phyloP scores from a whole-genome alignment of 2,329 filamentous ascomycete species.

The Venturia oleaginea region DNA sequence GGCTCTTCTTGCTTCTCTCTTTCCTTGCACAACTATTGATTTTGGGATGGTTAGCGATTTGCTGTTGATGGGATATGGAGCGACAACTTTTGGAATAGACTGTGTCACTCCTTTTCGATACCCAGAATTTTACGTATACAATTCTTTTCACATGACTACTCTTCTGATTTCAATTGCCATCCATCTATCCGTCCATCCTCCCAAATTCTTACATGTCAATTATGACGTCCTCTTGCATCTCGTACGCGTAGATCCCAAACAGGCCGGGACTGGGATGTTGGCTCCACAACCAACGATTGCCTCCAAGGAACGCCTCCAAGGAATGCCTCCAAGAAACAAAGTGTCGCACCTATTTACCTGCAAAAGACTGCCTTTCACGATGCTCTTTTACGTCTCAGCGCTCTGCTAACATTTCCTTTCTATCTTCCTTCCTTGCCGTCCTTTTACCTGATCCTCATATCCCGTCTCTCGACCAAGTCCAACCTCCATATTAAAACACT shows the following conservation, averaged over 20 bases:
- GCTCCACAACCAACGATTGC: not conserved
- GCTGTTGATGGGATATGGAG: not conserved
- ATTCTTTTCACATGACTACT: not conserved
- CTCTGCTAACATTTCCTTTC: not conserved
- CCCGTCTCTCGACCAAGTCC: not conserved
- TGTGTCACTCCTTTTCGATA: not conserved
- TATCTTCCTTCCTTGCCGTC: not conserved
- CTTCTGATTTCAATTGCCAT: not conserved
- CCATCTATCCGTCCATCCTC: not conserved
- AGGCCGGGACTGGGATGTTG: not conserved
- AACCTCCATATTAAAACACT: no score
- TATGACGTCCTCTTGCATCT: not conserved
- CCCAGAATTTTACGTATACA: not conserved
- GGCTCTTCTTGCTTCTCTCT: not conserved
- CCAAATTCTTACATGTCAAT: not conserved
- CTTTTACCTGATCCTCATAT: not conserved
- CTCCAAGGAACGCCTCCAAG: not conserved
- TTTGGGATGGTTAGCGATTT: not conserved
- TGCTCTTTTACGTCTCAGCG: not conserved
- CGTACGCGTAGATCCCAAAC: not conserved
- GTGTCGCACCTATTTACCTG: not conserved
- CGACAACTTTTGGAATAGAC: not conserved
- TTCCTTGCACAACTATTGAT: not conserved
- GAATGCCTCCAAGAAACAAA: not conserved
- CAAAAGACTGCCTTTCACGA: not conserved